Base-by-base conservation (phyloP, 805 yeast genomes). In the Saccharomycopsis fibuligera region DNA sequence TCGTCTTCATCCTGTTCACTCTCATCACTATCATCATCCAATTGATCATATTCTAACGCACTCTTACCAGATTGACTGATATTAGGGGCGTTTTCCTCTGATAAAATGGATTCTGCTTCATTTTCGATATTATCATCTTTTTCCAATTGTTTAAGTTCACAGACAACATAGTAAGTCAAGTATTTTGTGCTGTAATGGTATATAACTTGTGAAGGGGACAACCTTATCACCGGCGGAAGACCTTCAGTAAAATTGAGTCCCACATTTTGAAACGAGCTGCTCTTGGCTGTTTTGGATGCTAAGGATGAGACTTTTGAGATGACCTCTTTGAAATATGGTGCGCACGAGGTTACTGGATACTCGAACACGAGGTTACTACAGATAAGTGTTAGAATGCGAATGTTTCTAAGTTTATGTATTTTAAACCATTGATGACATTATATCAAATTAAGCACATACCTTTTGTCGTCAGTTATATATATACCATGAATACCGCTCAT, bases 381-480 rank as follows among this genome's bases (percentile, higher is more conserved):
- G 10, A 17, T 9, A 25, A 44, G 33, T 6, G 5, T 14, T 10
- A 12, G 25, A 8, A 30, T 12, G n/a, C 4, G 5, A 35, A 27
- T 4, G n/a, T 16, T 24, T 19, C 8, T 2, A 3, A 27, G 30
- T 4, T 1, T n/a, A 21, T 2, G n/a, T n/a, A n/a, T n/a, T n/a
- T n/a, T n/a, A n/a, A n/a, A n/a, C n/a, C n/a, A n/a, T n/a, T n/a
- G n/a, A n/a, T n/a, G 21, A 4, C 12, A 17, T 21, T 2, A 21
- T 27, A 12, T 10, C n/a, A 44, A 44, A 37, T n/a, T 23, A 21
- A 8, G 19, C 8, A 59, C 66, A 22, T 53, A 67, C 69, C 69
- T 70, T 50, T 63, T 65, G 44, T 62, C 62, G 55, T 69, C 74
- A 24, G 69, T 60, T 10, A 69, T 61, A 51, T 68, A 69, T 16